Evolutionary conservation across 2,329 filamentous ascomycete genomes (phyloP), one percentile per base, ranked within the genome.

Genomic region (Aspergillus transmontanensis): DNA sequence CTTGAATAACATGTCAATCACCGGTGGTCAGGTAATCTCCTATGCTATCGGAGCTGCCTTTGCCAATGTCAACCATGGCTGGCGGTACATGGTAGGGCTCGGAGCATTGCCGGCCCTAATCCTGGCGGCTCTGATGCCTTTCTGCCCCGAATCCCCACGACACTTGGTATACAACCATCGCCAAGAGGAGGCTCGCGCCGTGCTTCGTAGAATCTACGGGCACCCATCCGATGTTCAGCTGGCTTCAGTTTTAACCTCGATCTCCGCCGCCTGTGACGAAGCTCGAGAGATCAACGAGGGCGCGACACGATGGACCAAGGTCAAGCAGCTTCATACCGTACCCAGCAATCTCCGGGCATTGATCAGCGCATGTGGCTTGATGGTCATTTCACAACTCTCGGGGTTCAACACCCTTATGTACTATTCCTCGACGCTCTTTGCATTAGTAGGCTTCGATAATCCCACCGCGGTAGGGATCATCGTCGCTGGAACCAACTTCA

Each of bases 81-180:
- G 83, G 84, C 69, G 82, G 60, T 82, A 78, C 48, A 84, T 84
- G 78, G 82, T 84, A 4, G 83, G 78, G 0, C 73, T 80, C 1
- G 83, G 83, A 23, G 84, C 74, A 3, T 59, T 83, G 1, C 84
- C 84, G 0, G 76, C 83, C 2, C 74, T 85, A 28, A 59, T 84
- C 7, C 77, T 85, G 2, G 76, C 66, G 1, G 71, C 69, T 32
- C 73, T 85, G 6, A 76, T 85, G 10, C 78, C 80, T 0, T 81
- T 81, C 68, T 84, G 81, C 66, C 82, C 71, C 12, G 71, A 72
- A 41, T 72, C 71, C 0, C 69, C 71, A 19, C 71, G 69, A 23
- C 69, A 72, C 59, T 51, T 72, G 21, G 58, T 68, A 19, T 72
- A 72, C 39, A 61, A 69, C 4, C 63, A 62, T 1, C 65, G 63